Percentiles rank a stretch among this genome's conserved stretches.
These are phyloP conservation scores for Galeopsis tetrahit DNA, from an alignment of 257 asterid species.

Conservation along the genomic window DNA sequence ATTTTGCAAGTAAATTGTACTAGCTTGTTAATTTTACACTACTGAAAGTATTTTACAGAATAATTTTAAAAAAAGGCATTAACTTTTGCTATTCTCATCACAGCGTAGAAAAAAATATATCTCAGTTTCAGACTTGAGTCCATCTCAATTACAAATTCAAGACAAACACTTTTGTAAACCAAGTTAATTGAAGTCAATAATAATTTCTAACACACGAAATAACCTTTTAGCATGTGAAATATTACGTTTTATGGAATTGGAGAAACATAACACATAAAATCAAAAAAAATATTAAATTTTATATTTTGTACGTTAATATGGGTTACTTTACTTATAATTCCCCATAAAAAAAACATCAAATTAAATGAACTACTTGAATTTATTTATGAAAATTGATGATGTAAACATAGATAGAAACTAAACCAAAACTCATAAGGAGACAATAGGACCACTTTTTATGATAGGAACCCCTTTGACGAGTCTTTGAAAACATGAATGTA, in stretches of 20 bases:
- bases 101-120: background rate
- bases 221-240: too few relatives aligned
- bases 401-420: slow-evolving; percentile 18
- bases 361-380: slow-evolving; percentile 21
- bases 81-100: background rate
- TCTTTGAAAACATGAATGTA: slow-evolving; percentile 28
- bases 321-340: background rate
- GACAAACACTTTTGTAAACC: background rate
- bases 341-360: background rate
- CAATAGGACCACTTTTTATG: slow-evolving; percentile 42
- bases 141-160: background rate
- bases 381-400: slow-evolving; percentile 16
- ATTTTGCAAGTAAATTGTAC: background rate
- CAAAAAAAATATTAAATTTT: background rate
- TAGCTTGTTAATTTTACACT: background rate
- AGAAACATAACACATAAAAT: background rate
- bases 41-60: too few relatives aligned
- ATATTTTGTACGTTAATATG: too few relatives aligned
- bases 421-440: slow-evolving; percentile 8
- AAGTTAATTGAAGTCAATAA: too few relatives aligned
- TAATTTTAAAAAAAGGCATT: too few relatives aligned
- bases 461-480: slow-evolving; percentile 41
- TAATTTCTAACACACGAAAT: too few relatives aligned
- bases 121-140: background rate
- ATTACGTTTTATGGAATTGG: background rate